phyloP scores from a whole-genome alignment of 1,139 yeast species.

The Lodderomyces beijingensis region DNA sequence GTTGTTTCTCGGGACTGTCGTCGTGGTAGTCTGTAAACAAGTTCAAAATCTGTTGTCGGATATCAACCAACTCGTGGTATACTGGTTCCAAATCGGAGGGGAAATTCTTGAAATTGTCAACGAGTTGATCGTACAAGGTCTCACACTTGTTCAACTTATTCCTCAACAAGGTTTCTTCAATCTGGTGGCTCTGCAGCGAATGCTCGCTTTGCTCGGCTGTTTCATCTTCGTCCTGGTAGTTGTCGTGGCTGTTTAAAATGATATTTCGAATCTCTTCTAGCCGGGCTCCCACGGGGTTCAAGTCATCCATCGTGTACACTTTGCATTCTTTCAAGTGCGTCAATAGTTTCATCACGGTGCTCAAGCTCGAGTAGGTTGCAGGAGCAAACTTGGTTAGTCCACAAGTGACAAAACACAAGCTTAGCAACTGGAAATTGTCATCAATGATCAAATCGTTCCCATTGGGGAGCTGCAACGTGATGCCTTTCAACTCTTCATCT shows the following conservation, averaged over 20 bases:
- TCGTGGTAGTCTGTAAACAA: conserved; percentile 23
- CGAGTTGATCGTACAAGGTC: conserved; percentile 49
- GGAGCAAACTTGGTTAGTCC: conserved; percentile 89
- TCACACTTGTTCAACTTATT: conserved; percentile 57
- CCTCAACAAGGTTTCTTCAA: conserved; percentile 58
- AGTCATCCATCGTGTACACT: conserved; percentile 79
- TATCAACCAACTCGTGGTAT: conserved; percentile 43
- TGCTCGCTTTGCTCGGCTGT: conserved; percentile 14
- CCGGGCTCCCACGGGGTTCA: conserved; percentile 68
- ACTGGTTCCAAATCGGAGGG: conserved; percentile 51
- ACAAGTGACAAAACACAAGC: conserved; percentile 83
- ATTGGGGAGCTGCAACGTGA: conserved; percentile 34
- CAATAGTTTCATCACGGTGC: conserved; percentile 77
- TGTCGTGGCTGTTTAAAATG: conserved; percentile 43
- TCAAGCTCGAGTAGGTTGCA: conserved; percentile 83
- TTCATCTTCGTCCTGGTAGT: conserved; percentile 23
- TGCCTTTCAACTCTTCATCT: conserved; percentile 45
- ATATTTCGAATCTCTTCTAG: conserved; percentile 64
- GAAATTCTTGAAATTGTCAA: conserved; percentile 49
- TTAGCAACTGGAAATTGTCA: conserved; percentile 82
- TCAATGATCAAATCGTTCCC: conserved; percentile 70
- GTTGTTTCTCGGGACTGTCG: conserved; percentile 21
- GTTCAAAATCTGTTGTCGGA: conserved; percentile 33
- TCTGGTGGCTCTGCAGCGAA: conserved; percentile 24
- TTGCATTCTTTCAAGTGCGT: conserved; percentile 78